Base-by-base conservation (phyloP, 129 eudicot species). In the Arctium lappa region DNA sequence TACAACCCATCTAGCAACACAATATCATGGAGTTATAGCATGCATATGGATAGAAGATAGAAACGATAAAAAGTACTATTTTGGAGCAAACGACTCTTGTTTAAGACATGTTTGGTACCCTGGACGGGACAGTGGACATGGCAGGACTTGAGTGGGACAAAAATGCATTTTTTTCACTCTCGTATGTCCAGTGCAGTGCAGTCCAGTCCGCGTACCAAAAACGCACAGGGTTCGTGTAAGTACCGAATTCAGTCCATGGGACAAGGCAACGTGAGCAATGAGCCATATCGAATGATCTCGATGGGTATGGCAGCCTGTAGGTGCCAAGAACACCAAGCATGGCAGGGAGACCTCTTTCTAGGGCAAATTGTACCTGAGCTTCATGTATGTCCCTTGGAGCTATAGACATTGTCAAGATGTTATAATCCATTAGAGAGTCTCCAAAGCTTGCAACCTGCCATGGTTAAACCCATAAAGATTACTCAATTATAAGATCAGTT, bases 261-360 rank as follows among this genome's bases (percentile, higher is more conserved):
- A 88, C 76, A 18, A 88, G 87, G 80, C 91, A 88, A n/a, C 89
- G 88, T 0, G 91, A 88, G 81, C 91, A 88, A 83, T 88, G 91
- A 65, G 91, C 91, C 86, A 88, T 83, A 74, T 88, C 89, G 15
- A 85, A 88, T 27, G 91, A 88, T 80, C 79, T 82, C 65, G 91
- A 86, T 31, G 89, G 91, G 75, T 73, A 88, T 39, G 91, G 91
- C 44, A 88, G 81, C 56, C 91, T 85, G 80, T 85, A 82, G 81
- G 89, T 88, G 69, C 91, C 79, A 75, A 88, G 91, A 12, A 88
- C 82, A 71, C 91, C 91, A 80, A 88, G 87, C 91, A 88, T 88
- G 62, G 91, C 89, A 69, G 91, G 91, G 50, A 86, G 87, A 40
- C 91, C 91, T 88, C 91, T 88, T 72, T 88, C 91, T 32, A 88